A percentile compares a stretch with the other conserved stretches of the same genome.
Evolutionary conservation across 2,329 filamentous ascomycete genomes (phyloP).

Genomic region (Monosporascus sp.): DNA sequence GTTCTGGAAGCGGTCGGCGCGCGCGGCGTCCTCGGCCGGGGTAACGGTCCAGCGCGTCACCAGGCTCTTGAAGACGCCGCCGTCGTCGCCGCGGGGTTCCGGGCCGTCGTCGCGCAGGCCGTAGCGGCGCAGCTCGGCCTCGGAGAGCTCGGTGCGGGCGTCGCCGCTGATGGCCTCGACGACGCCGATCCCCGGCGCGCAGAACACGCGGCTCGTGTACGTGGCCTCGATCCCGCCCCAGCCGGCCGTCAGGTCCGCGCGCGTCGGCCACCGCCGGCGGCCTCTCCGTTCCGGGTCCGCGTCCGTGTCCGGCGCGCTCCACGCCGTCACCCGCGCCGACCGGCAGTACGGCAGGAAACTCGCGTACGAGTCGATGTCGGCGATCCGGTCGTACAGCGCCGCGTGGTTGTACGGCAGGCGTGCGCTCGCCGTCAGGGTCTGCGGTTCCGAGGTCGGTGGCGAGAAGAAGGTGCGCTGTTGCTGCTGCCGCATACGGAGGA

Average conservation of each 20-base stretch:
- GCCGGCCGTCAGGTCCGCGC: constrained; percentile 76
- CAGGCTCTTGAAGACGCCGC: constrained; percentile 59
- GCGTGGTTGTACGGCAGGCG: constrained; percentile 68
- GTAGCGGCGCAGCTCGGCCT: constrained; percentile 23
- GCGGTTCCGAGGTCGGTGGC: constrained; percentile 27
- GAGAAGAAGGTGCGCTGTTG: neutral
- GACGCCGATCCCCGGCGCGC: constrained; percentile 57
- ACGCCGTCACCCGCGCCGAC: constrained; percentile 68
- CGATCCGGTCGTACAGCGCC: constrained; percentile 77
- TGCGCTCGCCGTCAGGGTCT: constrained; percentile 67
- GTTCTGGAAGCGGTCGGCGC: constrained; percentile 17
- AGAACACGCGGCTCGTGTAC: constrained; percentile 76
- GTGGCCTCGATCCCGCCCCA: constrained; percentile 79
- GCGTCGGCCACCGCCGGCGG: constrained; percentile 58
- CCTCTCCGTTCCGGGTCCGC: neutral
- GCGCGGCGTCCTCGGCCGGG: constrained; percentile 35
- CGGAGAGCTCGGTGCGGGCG: constrained; percentile 37
- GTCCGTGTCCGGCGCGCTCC: constrained; percentile 43
- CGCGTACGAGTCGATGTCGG: constrained; percentile 80
- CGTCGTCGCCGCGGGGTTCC: constrained; percentile 11
- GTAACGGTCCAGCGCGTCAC: constrained; percentile 64
- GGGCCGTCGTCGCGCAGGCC: constrained; percentile 17
- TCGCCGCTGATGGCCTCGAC: constrained; percentile 75
- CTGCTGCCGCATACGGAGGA: neutral
- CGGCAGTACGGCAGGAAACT: constrained; percentile 90